Base-by-base conservation (phyloP, 768 basidiomycete species). In the Cyclocybe cylindracea region DNA sequence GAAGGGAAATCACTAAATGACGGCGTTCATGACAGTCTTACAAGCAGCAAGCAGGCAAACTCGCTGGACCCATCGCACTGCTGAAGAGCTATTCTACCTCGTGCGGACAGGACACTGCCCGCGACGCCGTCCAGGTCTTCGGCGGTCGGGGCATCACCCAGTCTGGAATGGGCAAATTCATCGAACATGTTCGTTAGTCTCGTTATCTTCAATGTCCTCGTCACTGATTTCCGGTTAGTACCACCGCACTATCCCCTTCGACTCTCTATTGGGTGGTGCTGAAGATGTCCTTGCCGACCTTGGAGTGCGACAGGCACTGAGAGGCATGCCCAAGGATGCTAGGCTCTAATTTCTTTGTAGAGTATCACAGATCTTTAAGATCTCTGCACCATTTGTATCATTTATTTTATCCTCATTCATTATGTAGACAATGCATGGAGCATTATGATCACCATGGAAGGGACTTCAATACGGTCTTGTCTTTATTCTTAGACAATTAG, bases 131-230 rank as follows among this genome's bases (percentile, higher is more conserved):
- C 13, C 74, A 77, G 70, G 82, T 94, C 54, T 94, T 93, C 58
- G 91, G 91, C 61, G 93, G 92, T 13, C 83, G 93, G 48, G 92
- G 89, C 19, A 82, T 95, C 44, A 94, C 93, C 3, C 80, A 82
- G 65, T 84, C 83, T 2, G 91, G 91, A 13, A 91, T 92, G 88
- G 91, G 91, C 36, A 75, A 73, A 48, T 79, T 78, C 60, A 81
- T 90, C 44, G 90, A 93, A 68, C 87, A 89, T 61, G 83, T 84
- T 55, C 55, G 79, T 78, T 9, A 10, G 39, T 55, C 39, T 44
- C n/a, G 5, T 14, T 6, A 34, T 34, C 36, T 10, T 43, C 44
- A n/a, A 6, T 31, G 38, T 44, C 10, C 33, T 34, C 40, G 44
- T 14, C 29, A 36, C 24, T 50, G 49, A n/a, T 42, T 10, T 45